Evolutionary conservation across 2,329 filamentous ascomycete genomes (phyloP), one percentile per base, ranked within the genome.

Genomic region (Cladosporium sp.): DNA sequence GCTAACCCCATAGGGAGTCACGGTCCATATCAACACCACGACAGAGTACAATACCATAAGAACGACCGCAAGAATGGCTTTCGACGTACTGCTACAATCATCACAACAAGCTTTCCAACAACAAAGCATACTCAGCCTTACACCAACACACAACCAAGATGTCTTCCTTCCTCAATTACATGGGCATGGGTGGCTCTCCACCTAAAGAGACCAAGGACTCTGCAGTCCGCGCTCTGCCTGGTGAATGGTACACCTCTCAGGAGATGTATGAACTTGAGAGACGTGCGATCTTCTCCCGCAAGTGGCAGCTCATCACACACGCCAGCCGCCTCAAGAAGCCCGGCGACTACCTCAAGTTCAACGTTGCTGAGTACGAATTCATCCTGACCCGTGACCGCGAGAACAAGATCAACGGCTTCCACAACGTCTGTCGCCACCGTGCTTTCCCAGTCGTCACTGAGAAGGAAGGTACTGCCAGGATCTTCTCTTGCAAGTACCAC

Each of bases 401-500:
- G 8, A 77, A 77, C 9, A 75, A 76, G 5, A 78, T 85, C 68
- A 80, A 82, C 58, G 83, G 77, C 15, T 85, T 86, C 67, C 83
- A 86, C 71, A 86, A 86, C 64, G 75, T 85, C 35, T 86, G 84
- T 70, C 73, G 83, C 1, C 83, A 86, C 67, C 76, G 83, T 6
- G 83, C 83, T 20, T 86, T 81, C 64, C 81, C 82, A 0, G 77
- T 86, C 8, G 80, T 84, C 8, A 76, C 74, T 3, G 75, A 77
- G 42, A 75, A 79, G 2, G 70, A 75, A 9, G 83, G 83, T 3
- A 75, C 75, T 40, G 77, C 77, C 48, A 76, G 71, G 61, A 77
- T 85, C 35, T 76, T 86, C 36, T 75, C 79, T 0, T 86, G 83
- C 74, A 79, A 80, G 58, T 86, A 86, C 64, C 83, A 86, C 64